Base-by-base conservation (phyloP, 345 rosid species). In the Salix caprea region DNA sequence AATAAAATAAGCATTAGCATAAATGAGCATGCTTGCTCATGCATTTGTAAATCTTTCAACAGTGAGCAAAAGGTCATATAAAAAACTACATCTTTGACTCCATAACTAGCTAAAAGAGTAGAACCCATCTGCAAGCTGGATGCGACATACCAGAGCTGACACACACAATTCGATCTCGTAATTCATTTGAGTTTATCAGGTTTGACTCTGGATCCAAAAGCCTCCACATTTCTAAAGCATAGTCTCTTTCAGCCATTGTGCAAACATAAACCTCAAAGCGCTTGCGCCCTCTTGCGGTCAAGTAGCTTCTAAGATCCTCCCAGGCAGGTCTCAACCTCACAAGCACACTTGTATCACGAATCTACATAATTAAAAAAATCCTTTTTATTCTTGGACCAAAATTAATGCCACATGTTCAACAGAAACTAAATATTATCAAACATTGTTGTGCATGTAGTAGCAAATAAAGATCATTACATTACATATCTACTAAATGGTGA, bases 211-310 rank as follows among this genome's bases (percentile, higher is more conserved):
- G 99, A 80, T 96, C 98, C 84, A 96, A 98, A 85, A 96, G 99
- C 88, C 98, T 89, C 99, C 98, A 96, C 97, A 96, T 96, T 85
- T 96, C 99, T 73, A 94, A 83, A 69, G 99, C 98, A 80, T 96
- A 96, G 85, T 96, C 98, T 85, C 93, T 90, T 85, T 96, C 98
- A 76, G 99, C 98, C 99, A 96, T 96, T 5, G 99, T 96, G 90
- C 99, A 96, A 84, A 92, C 99, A 88, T 94, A 96, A 81, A 96
- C 99, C 83, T 94, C 98, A 84, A 96, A 96, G 42, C 99, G 97
- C 87, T 94, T 96, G 67, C 99, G 93, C 74, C 96, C 98, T 84
- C 87, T 89, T 67, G 99, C 99, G 75, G 89, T 94, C 91, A 96
- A 85, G 84, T 96, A 96, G 84, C 90, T 89, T 65, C 94, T 84